Percentiles rank a stretch among this genome's conserved stretches.
phyloP scores from a whole-genome alignment of 1,284 basidiomycete species.

The Malassezia equina region DNA sequence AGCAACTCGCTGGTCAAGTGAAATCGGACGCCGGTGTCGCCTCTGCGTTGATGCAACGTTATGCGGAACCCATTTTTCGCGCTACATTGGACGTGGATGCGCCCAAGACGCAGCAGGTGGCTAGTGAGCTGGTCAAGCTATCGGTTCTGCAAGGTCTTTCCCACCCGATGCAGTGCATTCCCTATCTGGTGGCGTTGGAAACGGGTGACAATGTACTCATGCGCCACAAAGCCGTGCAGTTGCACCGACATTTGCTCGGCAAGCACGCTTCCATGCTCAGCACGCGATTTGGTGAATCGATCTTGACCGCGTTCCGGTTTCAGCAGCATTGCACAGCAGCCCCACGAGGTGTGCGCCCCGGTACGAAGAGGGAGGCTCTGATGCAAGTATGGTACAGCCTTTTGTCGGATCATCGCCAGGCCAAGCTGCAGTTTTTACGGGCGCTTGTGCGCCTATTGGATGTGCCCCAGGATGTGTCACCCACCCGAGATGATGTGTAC shows the following conservation, averaged over 20 bases:
- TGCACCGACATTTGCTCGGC: constrained; percentile 71
- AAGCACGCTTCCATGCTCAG: constrained; percentile 86
- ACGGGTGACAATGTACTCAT: constrained; percentile 61
- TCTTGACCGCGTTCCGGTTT: constrained; percentile 69
- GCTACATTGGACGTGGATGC: constrained; percentile 55
- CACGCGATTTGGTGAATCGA: constrained; percentile 68
- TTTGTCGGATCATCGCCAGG: constrained; percentile 73
- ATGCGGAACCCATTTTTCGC: constrained; percentile 68
- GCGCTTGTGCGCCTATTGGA: constrained; percentile 71
- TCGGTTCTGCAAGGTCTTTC: constrained; percentile 89
- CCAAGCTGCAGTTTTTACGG: constrained; percentile 75
- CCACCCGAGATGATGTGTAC: constrained; percentile 47
- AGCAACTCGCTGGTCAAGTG: constrained; percentile 84
- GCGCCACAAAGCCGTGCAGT: constrained; percentile 63
- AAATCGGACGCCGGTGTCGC: constrained; percentile 95
- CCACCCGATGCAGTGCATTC: constrained; percentile 85
- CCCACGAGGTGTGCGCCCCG: background rate
- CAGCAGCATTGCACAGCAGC: constrained; percentile 50
- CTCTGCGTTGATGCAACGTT: constrained; percentile 84
- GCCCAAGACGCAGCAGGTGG: constrained; percentile 63
- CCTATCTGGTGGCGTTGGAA: constrained; percentile 83
- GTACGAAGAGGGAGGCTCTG: constrained; percentile 59
- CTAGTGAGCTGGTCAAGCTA: constrained; percentile 80
- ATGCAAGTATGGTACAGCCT: constrained; percentile 82
- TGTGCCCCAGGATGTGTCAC: constrained; percentile 53